Percentiles rank a stretch among this genome's conserved stretches.
These are phyloP conservation scores for Solanum chilense DNA, from an alignment of 257 asterid genomes.

Conservation along the genomic window DNA sequence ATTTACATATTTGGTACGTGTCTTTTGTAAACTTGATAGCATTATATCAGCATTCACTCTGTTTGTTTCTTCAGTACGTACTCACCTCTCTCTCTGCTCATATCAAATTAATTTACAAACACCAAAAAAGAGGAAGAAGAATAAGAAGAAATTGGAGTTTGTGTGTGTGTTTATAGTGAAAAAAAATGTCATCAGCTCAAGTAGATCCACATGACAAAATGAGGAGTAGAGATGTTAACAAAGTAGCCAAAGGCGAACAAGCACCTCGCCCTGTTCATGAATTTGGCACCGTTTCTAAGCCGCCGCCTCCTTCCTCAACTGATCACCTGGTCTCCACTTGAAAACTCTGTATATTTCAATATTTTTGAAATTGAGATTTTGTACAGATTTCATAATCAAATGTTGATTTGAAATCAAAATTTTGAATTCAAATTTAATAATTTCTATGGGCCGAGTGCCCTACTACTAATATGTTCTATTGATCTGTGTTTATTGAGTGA, in stretches of 20 bases:
- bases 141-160: not conserved
- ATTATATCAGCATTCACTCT: not conserved
- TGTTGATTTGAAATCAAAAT: not conserved
- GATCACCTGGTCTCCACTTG: constrained; percentile 8
- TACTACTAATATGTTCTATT: no score
- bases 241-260: constrained; percentile 40
- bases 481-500: not conserved
- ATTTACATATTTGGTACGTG: not conserved
- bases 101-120: not conserved
- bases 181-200: constrained; percentile 14
- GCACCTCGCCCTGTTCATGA: constrained; percentile 33
- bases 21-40: not conserved
- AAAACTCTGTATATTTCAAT: not conserved
- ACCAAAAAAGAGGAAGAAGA: not conserved
- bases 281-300: constrained; percentile 20
- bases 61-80: not conserved
- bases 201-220: constrained; percentile 36
- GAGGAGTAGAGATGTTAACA: constrained; percentile 28
- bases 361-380: no score
- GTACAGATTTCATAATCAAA: no score
- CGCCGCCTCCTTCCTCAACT: constrained; percentile 42
- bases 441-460: not conserved
- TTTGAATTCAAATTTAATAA: not conserved
- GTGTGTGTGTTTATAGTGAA: no score
- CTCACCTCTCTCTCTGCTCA: not conserved